Percentiles rank a stretch among this genome's conserved stretches.
Evolutionary conservation across 108 stramenopile genomes (phyloP).

Genomic region (Cylindrotheca closterium): DNA sequence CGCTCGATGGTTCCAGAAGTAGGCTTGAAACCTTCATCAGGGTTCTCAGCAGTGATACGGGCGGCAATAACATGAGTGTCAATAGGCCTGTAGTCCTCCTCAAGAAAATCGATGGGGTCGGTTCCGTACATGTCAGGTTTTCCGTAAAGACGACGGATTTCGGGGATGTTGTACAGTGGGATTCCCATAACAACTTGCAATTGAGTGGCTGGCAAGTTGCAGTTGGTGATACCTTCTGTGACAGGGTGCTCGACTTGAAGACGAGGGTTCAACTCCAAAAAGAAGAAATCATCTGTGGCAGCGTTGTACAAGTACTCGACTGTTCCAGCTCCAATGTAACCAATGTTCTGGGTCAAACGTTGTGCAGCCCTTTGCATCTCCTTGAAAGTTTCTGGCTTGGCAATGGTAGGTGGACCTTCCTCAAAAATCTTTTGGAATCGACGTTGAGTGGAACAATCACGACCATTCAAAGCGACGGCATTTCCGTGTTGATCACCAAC

Average conservation of each 20-base stretch:
- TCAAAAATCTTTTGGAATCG: conserved; percentile 99
- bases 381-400: conserved; percentile 80
- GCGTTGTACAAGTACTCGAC: conserved; percentile 98
- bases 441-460: conserved; percentile 98
- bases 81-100: conserved; percentile 81
- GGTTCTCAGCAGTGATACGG: conserved; percentile 98
- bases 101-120: conserved; percentile 91
- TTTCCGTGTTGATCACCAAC: conserved; percentile 97
- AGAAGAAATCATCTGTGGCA: conserved; percentile 90
- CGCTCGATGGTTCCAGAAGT: conserved; percentile 95
- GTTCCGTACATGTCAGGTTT: conserved; percentile 68
- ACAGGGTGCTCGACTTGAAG: conserved; percentile 98
- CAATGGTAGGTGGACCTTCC: conserved; percentile 93
- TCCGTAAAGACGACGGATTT: conserved; percentile 87
- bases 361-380: conserved; percentile 96
- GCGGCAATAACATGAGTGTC: conserved; percentile 96
- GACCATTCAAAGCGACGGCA: conserved; percentile 94
- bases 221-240: conserved; percentile 90
- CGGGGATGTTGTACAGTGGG: conserved; percentile 91
- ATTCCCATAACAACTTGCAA: conserved; percentile 99
- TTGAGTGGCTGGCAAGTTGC: conserved; percentile 93
- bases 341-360: conserved; percentile 92
- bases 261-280: conserved; percentile 98
- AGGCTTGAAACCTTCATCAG: conserved; percentile 99
- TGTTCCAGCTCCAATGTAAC: conserved; percentile 98